These are phyloP conservation scores for Jacaranda copaia DNA, from an alignment of 257 asterid species.

Conservation along the genomic window DNA sequence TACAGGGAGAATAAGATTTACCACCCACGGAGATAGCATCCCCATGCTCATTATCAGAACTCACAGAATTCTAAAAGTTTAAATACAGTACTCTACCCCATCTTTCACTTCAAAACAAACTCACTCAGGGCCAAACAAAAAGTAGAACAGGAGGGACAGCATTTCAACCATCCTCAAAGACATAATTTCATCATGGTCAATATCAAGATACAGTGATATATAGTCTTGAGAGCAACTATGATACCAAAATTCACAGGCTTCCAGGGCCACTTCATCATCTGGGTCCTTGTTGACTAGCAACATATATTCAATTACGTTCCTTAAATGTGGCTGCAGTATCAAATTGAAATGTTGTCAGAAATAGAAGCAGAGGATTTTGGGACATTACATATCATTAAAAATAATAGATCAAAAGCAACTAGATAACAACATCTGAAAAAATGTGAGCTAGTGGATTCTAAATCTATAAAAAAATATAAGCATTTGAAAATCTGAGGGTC, in stretches of 20 bases:
- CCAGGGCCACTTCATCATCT: constrained; percentile 96
- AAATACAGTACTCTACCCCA: constrained; percentile 12
- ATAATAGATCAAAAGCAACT: constrained; percentile 19
- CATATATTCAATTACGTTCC: constrained; percentile 87
- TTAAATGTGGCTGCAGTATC: constrained; percentile 81
- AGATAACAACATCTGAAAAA: not conserved
- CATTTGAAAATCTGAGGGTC: constrained; percentile 18
- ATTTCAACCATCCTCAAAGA: not conserved
- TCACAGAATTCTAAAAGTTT: not conserved
- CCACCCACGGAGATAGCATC: not conserved
- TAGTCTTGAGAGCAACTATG: constrained; percentile 20
- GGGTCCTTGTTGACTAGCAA: constrained; percentile 89
- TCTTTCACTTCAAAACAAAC: constrained; percentile 7
- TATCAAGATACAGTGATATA: constrained; percentile 31
- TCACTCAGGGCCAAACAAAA: constrained; percentile 20
- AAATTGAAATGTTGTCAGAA: constrained; percentile 36
- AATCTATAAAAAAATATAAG: constrained; percentile 8
- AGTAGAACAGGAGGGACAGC: not conserved
- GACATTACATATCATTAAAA: not conserved
- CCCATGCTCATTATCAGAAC: not conserved
- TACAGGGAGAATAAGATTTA: not conserved
- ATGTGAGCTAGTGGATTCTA: not conserved
- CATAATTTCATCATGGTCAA: constrained; percentile 55
- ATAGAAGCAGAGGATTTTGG: not conserved
- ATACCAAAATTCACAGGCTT: constrained; percentile 99